Percentiles rank a stretch among this genome's conserved stretches.
These are phyloP conservation scores for Saccharomycopsis schoenii DNA, from an alignment of 805 yeast species.

Conservation along the genomic window DNA sequence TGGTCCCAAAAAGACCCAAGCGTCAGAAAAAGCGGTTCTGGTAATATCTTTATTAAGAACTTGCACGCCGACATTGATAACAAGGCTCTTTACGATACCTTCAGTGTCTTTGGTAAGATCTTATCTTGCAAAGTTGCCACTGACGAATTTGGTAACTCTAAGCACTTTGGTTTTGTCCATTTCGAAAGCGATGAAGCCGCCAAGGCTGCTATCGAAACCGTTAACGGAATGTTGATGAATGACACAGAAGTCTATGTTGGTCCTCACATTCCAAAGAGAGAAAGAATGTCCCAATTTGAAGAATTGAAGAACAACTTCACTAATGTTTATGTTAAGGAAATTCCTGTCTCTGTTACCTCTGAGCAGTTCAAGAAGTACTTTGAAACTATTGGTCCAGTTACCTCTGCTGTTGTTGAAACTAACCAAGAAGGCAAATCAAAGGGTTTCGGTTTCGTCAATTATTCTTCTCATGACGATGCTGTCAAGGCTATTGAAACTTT, in stretches of 20 bases:
- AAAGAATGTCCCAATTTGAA: conserved; percentile 88
- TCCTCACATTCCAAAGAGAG: conserved; percentile 84
- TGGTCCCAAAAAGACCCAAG: conserved; percentile 99
- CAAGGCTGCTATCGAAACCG: conserved; percentile 87
- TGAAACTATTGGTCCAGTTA: conserved; percentile 63
- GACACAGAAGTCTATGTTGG: conserved; percentile 95
- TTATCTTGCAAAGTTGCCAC: conserved; percentile 96
- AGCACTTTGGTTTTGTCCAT: conserved; percentile 97
- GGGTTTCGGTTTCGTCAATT: conserved; percentile 96
- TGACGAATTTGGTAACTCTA: conserved; percentile 83
- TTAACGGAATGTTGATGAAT: conserved; percentile 96
- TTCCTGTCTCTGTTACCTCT: conserved; percentile 58
- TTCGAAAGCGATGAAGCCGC: conserved; percentile 91
- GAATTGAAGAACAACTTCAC: conserved; percentile 89
- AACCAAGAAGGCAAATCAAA: conserved; percentile 82
- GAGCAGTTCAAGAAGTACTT: conserved; percentile 68
- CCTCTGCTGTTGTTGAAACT: conserved; percentile 71
- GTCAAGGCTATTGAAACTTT: conserved; percentile 84
- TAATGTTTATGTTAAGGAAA: conserved; percentile 90
- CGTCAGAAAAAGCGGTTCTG: conserved; percentile 87
- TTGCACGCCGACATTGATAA: conserved; percentile 97
- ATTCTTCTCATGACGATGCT: conserved; percentile 78
- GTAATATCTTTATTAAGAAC: conserved; percentile 96
- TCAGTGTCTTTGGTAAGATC: conserved; percentile 92
- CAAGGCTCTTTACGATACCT: conserved; percentile 97